Base-by-base conservation (phyloP, 306 rosid species). In the Vigna trinervia region DNA sequence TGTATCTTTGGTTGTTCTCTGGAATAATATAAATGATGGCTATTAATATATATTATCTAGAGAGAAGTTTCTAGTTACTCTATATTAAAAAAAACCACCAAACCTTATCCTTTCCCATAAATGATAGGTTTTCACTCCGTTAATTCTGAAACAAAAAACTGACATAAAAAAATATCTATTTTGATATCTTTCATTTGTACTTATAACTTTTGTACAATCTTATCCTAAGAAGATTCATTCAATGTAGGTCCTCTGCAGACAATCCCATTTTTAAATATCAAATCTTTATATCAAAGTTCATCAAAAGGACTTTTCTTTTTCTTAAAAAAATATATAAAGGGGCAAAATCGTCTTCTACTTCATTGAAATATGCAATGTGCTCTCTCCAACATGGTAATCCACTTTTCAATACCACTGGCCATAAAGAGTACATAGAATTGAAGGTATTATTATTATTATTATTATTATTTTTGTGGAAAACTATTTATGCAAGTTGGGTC, bases 341-440 rank as follows among this genome's bases (percentile, higher is more conserved):
- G 73, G 73, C 57, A 68, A 23, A 68, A 14, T 68, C 41, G 73
- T 68, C 73, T 46, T 36, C 0, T 6, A 12, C 26, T 5, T 10
- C 13, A 46, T 68, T 23, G 15, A 68, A 66, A 41, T 66, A 2
- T 59, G 17, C 20, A 59, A 32, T 61, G 15, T 61, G 19, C 20
- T 28, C 7, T 48, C 53, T 67, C 12, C 6, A 67, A 22, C 54
- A 20, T 66, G 56, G 39, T 22, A 67, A 67, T 5, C 73, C 73
- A 46, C 73, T 68, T 68, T 1, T 23, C 41, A 68, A 68, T 68
- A 68, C 73, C 73, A 68, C 26, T 68, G 28, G 57, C 73, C 3
- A 30, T 30, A 68, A 1, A 36, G 1, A 39, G 48, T 39, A n/a
- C 19, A 30, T 22, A 43, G 10, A 43, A 43, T 36, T 36, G 41